Evolutionary conservation across 148 eudicot species (phyloP).

Genomic region (Rhododendron henanense): DNA sequence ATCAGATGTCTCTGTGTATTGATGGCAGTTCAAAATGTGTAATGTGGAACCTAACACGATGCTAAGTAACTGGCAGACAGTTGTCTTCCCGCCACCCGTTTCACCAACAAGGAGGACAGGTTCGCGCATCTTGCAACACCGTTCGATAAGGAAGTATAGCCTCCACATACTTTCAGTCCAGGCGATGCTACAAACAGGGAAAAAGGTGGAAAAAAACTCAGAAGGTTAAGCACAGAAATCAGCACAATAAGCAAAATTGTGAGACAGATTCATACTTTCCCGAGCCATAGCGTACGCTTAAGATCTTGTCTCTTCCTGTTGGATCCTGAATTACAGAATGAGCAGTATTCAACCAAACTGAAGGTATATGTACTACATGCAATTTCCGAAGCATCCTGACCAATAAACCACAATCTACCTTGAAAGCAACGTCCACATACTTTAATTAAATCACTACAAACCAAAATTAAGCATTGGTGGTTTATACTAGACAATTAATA

Average conservation of each 20-base stretch:
- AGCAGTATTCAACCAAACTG: neutral
- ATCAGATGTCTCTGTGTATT: conserved; percentile 96
- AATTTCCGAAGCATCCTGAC: neutral
- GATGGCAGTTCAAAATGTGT: conserved; percentile 91
- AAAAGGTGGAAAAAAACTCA: neutral
- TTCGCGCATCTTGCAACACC: conserved; percentile 82
- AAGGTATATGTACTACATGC: neutral
- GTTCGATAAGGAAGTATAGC: conserved; percentile 73
- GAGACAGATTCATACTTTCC: conserved; percentile 26
- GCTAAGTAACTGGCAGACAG: conserved; percentile 89
- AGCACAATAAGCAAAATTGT: neutral
- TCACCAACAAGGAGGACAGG: conserved; percentile 98
- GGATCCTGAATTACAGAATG: conserved; percentile 25
- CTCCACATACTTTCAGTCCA: conserved; percentile 91
- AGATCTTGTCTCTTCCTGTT: conserved; percentile 14
- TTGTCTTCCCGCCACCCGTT: conserved; percentile 98
- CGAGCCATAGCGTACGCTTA: conserved; percentile 2
- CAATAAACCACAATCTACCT: neutral
- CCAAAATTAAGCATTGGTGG: neutral
- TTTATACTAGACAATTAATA: neutral
- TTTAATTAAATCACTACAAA: neutral
- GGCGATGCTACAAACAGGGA: conserved; percentile 47
- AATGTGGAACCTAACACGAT: conserved; percentile 49
- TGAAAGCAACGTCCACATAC: neutral
- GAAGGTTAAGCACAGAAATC: neutral